Percentiles rank a stretch among this genome's conserved stretches.
Evolutionary conservation across 2,329 filamentous ascomycete genomes (phyloP).

Genomic region (Cryphonectria naterciae): DNA sequence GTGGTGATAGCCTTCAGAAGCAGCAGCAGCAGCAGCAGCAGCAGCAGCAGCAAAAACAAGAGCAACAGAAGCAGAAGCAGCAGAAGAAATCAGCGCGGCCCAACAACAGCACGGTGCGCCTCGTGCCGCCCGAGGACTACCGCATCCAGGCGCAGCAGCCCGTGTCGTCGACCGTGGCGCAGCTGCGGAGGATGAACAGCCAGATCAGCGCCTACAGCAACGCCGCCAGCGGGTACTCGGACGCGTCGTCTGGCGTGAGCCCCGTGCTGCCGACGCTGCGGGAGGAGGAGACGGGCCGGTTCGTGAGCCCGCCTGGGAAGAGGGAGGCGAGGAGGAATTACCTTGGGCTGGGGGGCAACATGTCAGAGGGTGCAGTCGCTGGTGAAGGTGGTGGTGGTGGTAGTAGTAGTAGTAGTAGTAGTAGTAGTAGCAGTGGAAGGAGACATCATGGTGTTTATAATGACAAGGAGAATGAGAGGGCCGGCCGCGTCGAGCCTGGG

Average conservation of each 20-base stretch:
- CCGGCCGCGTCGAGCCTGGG: constrained; percentile 19
- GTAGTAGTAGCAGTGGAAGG: too few species aligned
- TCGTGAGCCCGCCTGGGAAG: constrained; percentile 37
- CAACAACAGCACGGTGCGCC: constrained; percentile 17
- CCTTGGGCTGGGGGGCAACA: constrained; percentile 46
- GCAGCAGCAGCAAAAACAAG: neutral
- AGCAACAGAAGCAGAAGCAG: neutral
- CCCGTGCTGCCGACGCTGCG: constrained; percentile 44
- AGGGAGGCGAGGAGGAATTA: constrained; percentile 49
- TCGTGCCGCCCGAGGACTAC: constrained; percentile 20
- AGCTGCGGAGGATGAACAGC: constrained; percentile 63
- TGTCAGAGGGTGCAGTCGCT: constrained; percentile 13
- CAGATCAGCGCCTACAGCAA: constrained; percentile 51
- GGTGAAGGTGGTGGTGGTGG: constrained; percentile 9
- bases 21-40: neutral
- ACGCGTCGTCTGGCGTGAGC: constrained; percentile 28
- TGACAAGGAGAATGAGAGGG: constrained; percentile 19
- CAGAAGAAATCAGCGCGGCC: constrained; percentile 8
- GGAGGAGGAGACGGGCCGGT: constrained; percentile 38
- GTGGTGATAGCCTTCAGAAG: neutral
- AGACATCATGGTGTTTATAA: neutral
- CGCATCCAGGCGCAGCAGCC: constrained; percentile 11
- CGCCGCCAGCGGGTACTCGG: constrained; percentile 42
- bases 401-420: too few species aligned
- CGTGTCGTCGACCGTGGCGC: constrained; percentile 50